Evolutionary conservation across 768 basidiomycete genomes (phyloP).

Genomic region (Dioszegia aurantiaca): DNA sequence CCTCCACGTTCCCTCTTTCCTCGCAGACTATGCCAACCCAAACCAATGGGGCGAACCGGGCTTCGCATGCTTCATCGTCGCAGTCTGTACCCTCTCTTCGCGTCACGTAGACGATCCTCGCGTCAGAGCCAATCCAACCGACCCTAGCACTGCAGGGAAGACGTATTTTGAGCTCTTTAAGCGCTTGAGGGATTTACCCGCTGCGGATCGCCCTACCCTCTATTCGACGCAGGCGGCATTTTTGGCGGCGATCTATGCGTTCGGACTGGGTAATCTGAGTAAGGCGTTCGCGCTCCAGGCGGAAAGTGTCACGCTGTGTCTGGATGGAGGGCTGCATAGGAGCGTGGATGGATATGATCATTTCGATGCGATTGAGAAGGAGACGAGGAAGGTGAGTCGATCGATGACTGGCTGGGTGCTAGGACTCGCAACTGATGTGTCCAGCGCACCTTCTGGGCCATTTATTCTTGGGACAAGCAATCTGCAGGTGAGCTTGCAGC

Average conservation of each 20-base stretch:
- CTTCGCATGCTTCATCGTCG: conserved; percentile 89
- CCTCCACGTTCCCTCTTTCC: conserved; percentile 83
- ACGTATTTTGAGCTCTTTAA: conserved; percentile 88
- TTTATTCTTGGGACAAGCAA: conserved; percentile 96
- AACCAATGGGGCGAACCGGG: conserved; percentile 94
- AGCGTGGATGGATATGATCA: conserved; percentile 68
- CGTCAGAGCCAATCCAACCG: conserved; percentile 74
- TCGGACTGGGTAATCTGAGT: conserved; percentile 82
- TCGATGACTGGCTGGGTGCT: no score
- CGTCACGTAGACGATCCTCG: conserved; percentile 89
- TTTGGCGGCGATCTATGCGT: conserved; percentile 86
- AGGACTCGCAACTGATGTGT: background rate
- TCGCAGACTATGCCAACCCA: conserved; percentile 87
- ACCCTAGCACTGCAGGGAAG: conserved; percentile 83
- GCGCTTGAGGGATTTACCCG: conserved; percentile 80
- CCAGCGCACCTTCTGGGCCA: conserved; percentile 86
- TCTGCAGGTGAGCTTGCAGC: conserved; percentile 62
- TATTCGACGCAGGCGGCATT: conserved; percentile 90
- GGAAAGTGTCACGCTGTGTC: conserved; percentile 79
- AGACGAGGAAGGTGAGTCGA: conserved; percentile 69
- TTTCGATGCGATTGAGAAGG: conserved; percentile 85
- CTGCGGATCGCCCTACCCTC: conserved; percentile 80
- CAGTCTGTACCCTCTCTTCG: conserved; percentile 84
- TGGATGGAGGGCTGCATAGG: conserved; percentile 86
- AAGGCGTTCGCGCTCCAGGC: conserved; percentile 81